phyloP scores from a whole-genome alignment of 306 rosid species.

The Dicorynia guianensis region DNA sequence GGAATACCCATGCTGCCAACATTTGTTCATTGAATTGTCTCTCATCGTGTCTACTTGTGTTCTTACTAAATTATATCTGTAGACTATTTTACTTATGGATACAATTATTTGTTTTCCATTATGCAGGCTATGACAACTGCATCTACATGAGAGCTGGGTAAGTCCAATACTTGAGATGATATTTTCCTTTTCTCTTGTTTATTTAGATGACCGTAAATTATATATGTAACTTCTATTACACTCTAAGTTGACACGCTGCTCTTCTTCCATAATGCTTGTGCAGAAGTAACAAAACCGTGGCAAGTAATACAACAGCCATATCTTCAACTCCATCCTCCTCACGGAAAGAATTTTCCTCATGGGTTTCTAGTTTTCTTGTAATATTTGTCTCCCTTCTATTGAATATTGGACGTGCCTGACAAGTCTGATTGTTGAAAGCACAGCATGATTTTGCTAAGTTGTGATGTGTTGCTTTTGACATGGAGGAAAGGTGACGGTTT shows the following conservation, averaged over 20 bases:
- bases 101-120: conserved; percentile 4
- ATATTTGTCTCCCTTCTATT: conserved; percentile 38
- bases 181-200: background rate
- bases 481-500: conserved; percentile 35
- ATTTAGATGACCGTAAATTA: background rate
- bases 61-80: background rate
- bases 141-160: conserved; percentile 69
- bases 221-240: background rate
- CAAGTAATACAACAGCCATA: conserved; percentile 73
- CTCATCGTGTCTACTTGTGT: background rate
- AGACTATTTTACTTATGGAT: background rate
- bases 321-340: conserved; percentile 60
- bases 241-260: conserved; percentile 8
- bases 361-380: conserved; percentile 47
- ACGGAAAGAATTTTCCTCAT: conserved; percentile 39
- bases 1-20: background rate
- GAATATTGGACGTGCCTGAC: conserved; percentile 46
- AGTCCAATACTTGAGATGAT: conserved; percentile 37
- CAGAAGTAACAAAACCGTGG: conserved; percentile 70
- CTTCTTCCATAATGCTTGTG: conserved; percentile 29
- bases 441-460: conserved; percentile 49
- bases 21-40: background rate
- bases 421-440: conserved; percentile 37
- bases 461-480: conserved; percentile 36
- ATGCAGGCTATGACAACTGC: conserved; percentile 81